Percentiles rank a stretch among this genome's conserved stretches.
Conservation (phyloP, 306 rosid genomes). For the Citrullus amarus region DNA sequence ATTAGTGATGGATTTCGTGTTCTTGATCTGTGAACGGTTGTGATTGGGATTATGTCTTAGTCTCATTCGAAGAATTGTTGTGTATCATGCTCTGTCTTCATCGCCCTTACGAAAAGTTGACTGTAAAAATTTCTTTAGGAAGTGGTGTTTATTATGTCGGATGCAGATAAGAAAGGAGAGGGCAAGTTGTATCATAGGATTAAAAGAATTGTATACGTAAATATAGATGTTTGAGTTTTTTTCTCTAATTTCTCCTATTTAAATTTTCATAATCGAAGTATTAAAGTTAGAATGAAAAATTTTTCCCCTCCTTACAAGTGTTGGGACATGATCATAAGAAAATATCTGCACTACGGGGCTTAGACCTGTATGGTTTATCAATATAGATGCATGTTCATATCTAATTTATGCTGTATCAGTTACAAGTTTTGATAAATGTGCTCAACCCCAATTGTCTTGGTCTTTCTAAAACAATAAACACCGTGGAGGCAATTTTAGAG, state of each 20-base stretch:
- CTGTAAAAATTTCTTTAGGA: background rate
- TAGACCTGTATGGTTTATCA: background rate
- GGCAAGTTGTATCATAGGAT: background rate
- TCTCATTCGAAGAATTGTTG: background rate
- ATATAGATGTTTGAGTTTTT: background rate
- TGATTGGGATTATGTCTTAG: background rate
- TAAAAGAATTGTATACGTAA: background rate
- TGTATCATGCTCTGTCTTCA: background rate
- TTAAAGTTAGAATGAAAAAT: background rate
- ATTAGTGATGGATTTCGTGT: background rate
- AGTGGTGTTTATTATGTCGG: background rate
- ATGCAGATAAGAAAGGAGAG: background rate
- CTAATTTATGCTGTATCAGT: background rate
- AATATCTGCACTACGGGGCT: background rate
- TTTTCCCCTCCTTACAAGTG: background rate
- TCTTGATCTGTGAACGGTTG: background rate
- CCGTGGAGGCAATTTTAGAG: too few relatives aligned
- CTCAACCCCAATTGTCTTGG: too few relatives aligned
- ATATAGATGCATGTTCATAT: background rate
- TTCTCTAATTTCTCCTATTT: background rate
- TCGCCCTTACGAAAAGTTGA: background rate
- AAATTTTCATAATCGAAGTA: background rate
- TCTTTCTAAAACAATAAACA: too few relatives aligned
- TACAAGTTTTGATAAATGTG: background rate
- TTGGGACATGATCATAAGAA: background rate